Evolutionary conservation across 2,329 filamentous ascomycete genomes (phyloP), one percentile per base, ranked within the genome.

Genomic region (Neopestalotiopsis rosae): DNA sequence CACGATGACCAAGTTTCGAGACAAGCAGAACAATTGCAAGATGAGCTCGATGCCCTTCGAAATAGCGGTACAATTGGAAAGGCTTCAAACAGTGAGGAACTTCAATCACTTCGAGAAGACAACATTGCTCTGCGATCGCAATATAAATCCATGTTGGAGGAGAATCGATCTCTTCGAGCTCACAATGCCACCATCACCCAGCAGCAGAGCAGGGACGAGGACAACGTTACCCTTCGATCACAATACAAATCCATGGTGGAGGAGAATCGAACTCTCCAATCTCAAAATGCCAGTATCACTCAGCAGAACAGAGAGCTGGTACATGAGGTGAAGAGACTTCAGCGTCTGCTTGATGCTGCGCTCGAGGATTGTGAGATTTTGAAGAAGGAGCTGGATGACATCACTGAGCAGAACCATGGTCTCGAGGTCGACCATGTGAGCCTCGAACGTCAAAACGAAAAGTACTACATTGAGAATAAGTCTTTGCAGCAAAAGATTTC

Each of bases 1-100:
- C 87, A 88, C 71, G 85, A 89, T 69, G 86, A 87, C 64, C 82
- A 86, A 71, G 82, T 89, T 10, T 85, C 88, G 65, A 83, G 83
- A 64, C 87, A 88, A 74, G 87, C 87, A 10, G 82, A 86, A 72
- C 83, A 82, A 67, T 80, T 89, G 6, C 85, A 88, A 71, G 79
- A 83, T 30, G 85, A 89, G 72, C 85, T 85, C 69, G 78, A 84
- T 14, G 75, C 73, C 1, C 71, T 82, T 13, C 67, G 70, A n/a
- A 20, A 30, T 30, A 69, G 70, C n/a, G 65, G 67, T 40, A 66
- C 68, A 7, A 75, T 76, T 61, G 78, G 83, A 69, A 76, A 78
- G 38, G 76, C 79, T 32, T 73, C 76, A 12, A 73, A 84, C 7
- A 80, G 80, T 65, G 73, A 79, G 34, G 82, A 86, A 68, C 74